These are phyloP conservation scores for Fusarium camptoceras DNA, from an alignment of 2,329 filamentous ascomycete species.

Conservation along the genomic window DNA sequence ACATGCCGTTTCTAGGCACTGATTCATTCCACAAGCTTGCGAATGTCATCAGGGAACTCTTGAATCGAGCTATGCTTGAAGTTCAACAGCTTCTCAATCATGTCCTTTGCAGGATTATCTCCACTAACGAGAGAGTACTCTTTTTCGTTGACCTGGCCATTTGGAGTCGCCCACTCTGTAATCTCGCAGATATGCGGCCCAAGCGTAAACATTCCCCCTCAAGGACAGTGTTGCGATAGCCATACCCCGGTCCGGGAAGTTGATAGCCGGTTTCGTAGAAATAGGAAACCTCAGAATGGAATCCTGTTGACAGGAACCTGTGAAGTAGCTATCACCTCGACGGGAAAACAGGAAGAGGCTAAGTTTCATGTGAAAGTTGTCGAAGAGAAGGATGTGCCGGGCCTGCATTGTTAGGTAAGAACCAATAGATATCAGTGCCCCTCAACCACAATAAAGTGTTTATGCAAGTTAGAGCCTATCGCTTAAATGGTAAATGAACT, in stretches of 20 bases:
- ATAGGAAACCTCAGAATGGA: too few species aligned
- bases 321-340: not conserved
- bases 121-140: not conserved
- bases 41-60: not conserved
- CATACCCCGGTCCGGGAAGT: too few species aligned
- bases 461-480: too few species aligned
- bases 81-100: not conserved
- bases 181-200: not conserved
- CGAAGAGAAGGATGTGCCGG: not conserved
- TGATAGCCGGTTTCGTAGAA: too few species aligned
- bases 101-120: not conserved
- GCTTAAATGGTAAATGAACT: too few species aligned
- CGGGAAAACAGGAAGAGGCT: rapidly evolving
- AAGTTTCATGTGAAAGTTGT: not conserved
- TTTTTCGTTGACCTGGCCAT: not conserved
- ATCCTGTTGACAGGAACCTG: too few species aligned
- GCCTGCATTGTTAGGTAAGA: too few species aligned
- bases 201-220: not conserved
- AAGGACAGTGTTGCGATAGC: too few species aligned
- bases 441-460: too few species aligned
- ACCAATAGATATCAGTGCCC: too few species aligned
- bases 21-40: not conserved
- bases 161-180: not conserved
- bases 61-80: not conserved
- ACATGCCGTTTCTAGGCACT: rapidly evolving